A percentile compares a stretch with the other conserved stretches of the same genome.
These are phyloP conservation scores for Nothophytophthora sp. DNA, from an alignment of 352 stramenopile species.

Conservation along the genomic window DNA sequence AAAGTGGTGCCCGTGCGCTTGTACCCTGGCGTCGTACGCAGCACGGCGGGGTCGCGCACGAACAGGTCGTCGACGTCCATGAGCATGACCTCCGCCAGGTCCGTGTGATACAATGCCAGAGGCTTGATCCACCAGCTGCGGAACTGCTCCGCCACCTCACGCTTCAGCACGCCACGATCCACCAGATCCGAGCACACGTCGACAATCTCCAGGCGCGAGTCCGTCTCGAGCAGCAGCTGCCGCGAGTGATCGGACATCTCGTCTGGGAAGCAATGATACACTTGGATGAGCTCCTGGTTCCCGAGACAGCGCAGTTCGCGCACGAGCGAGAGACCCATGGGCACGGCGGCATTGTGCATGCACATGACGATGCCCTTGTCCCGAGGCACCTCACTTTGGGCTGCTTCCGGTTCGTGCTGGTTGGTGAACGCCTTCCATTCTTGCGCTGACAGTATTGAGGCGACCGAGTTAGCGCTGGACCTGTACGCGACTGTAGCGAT, in stretches of 20 bases:
- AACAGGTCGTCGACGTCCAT: slow-evolving; percentile 56
- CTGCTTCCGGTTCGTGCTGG: slow-evolving; percentile 19
- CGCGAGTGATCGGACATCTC: slow-evolving; percentile 28
- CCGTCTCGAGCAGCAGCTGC: slow-evolving; percentile 10
- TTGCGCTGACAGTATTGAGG: background rate
- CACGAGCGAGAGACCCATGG: slow-evolving; percentile 36
- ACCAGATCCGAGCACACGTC: slow-evolving; percentile 37
- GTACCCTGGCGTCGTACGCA: slow-evolving; percentile 36
- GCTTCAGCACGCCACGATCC: slow-evolving; percentile 11
- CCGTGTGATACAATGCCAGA: slow-evolving; percentile 32
- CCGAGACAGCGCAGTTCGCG: slow-evolving; percentile 26
- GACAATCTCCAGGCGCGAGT: slow-evolving; percentile 31
- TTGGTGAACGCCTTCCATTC: slow-evolving; percentile 7
- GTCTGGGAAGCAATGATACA: slow-evolving; percentile 35
- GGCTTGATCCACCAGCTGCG: slow-evolving; percentile 44
- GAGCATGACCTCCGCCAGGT: slow-evolving; percentile 32
- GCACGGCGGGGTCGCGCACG: slow-evolving; percentile 37
- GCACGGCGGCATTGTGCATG: slow-evolving; percentile 26
- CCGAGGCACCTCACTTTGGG: slow-evolving; percentile 2
- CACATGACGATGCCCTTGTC: slow-evolving; percentile 35
- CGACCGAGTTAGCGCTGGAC: slow-evolving; percentile 10
- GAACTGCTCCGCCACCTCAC: slow-evolving; percentile 22
- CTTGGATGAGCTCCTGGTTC: slow-evolving; percentile 39
- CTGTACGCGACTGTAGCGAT: slow-evolving; percentile 6
- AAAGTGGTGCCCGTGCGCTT: slow-evolving; percentile 41